A percentile compares a stretch with the other conserved stretches of the same genome.
Evolutionary conservation across 768 basidiomycete species (phyloP).

Genomic region (Pleurotus eryngii): DNA sequence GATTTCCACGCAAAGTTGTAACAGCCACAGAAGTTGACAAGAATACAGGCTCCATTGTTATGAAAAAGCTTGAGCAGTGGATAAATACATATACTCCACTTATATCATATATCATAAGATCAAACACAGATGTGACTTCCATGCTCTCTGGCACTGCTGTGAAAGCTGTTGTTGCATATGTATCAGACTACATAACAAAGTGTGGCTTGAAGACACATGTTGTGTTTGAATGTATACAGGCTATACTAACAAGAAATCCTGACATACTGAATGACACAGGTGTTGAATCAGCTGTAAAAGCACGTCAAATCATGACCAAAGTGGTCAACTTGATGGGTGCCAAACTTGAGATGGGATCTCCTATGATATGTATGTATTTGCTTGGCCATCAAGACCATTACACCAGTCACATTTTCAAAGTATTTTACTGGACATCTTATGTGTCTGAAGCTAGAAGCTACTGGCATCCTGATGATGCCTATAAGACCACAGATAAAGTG

Average conservation of each 20-base stretch:
- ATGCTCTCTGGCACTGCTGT: constrained; percentile 30
- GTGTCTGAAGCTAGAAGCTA: constrained; percentile 13
- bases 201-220: constrained; percentile 25
- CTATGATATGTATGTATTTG: constrained; percentile 22
- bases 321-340: constrained; percentile 24
- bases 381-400: constrained; percentile 27
- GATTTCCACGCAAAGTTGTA: constrained; percentile 22
- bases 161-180: constrained; percentile 29
- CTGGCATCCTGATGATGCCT: constrained; percentile 10
- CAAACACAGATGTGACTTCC: constrained; percentile 29
- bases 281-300: constrained; percentile 9
- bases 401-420: constrained; percentile 17
- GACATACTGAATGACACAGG: not conserved
- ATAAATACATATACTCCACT: constrained; percentile 25
- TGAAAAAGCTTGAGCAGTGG: constrained; percentile 25
- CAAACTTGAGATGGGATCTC: constrained; percentile 26
- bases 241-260: constrained; percentile 13
- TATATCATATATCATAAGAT: constrained; percentile 23
- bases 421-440: constrained; percentile 10
- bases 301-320: constrained; percentile 21
- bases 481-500: constrained; percentile 15
- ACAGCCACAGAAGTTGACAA: constrained; percentile 19
- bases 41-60: constrained; percentile 17
- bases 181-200: constrained; percentile 29
- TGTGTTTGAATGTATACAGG: constrained; percentile 12